These are phyloP conservation scores for Leucosporidium creatinivorum DNA, from an alignment of 768 basidiomycete genomes.

Conservation along the genomic window DNA sequence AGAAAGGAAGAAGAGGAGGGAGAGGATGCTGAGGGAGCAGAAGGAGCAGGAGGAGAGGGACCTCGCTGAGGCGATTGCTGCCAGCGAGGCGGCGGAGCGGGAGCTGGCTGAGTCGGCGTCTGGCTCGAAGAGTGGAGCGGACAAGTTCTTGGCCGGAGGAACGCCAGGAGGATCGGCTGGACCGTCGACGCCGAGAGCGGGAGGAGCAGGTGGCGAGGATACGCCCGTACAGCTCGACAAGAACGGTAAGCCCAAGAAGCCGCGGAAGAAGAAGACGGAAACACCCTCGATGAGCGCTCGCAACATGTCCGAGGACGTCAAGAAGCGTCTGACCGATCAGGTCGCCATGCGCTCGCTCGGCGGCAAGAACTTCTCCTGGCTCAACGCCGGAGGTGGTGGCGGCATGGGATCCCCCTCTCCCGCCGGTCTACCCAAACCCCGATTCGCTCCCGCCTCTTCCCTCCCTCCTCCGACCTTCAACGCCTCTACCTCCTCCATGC, in stretches of 20 bases:
- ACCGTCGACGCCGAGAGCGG: constrained; percentile 15
- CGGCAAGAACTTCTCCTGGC: constrained; percentile 68
- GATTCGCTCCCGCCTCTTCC: constrained; percentile 12
- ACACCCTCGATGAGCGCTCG: constrained; percentile 74
- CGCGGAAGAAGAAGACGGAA: constrained; percentile 73
- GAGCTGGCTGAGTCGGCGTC: constrained; percentile 10
- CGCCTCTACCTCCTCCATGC: constrained; percentile 16
- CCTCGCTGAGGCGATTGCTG: constrained; percentile 39
- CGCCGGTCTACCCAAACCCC: constrained; percentile 27
- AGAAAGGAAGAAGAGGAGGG: constrained; percentile 63
- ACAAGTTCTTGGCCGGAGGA: constrained; percentile 2
- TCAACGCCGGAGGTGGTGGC: constrained; percentile 54
- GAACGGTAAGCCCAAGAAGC: constrained; percentile 48
- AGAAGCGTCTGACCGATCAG: constrained; percentile 85
- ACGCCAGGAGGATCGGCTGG: constrained; percentile 3
- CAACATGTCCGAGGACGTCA: constrained; percentile 84
- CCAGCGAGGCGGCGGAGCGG: constrained; percentile 38
- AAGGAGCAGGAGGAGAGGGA: constrained; percentile 48
- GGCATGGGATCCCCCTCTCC: constrained; percentile 21
- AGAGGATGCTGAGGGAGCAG: constrained; percentile 64
- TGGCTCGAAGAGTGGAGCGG: neutral
- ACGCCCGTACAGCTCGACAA: constrained; percentile 4
- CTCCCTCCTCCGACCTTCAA: constrained; percentile 24
- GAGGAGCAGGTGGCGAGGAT: neutral
- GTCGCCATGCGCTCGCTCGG: constrained; percentile 86